Conservation (phyloP, 805 yeast genomes). For the Yamadazyma akitaensis region DNA sequence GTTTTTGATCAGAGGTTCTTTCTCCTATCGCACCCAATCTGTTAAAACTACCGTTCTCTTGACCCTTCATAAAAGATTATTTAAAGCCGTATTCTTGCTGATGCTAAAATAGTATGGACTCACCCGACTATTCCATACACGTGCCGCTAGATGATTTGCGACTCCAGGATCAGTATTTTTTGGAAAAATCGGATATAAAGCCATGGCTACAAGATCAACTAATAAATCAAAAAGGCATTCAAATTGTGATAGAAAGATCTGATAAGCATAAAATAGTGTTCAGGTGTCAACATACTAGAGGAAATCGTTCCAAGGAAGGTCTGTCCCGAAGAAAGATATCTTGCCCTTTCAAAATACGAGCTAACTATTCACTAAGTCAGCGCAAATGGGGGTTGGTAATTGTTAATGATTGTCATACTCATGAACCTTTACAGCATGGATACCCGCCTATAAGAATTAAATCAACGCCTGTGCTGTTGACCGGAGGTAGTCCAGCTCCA, state of each 20-base stretch:
- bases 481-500: background rate
- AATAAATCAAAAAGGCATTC: conserved; percentile 46
- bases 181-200: conserved; percentile 49
- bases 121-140: background rate
- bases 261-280: conserved; percentile 60
- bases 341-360: conserved; percentile 66
- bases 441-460: background rate
- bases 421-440: conserved; percentile 18
- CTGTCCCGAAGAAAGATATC: conserved; percentile 26
- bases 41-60: background rate
- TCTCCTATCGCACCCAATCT: too few relatives aligned
- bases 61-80: background rate
- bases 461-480: background rate
- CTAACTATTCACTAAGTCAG: conserved; percentile 53
- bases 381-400: conserved; percentile 59
- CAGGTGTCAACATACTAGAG: conserved; percentile 44
- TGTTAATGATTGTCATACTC: conserved; percentile 59
- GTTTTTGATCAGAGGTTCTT: background rate
- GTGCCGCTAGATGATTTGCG: conserved; percentile 6
- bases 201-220: conserved; percentile 56
- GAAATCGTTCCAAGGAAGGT: conserved; percentile 15
- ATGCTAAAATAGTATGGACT: background rate
- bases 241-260: conserved; percentile 59
- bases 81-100: background rate
- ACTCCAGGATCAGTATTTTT: conserved; percentile 6